A percentile compares a stretch with the other conserved stretches of the same genome.
phyloP scores from a whole-genome alignment of 2,329 filamentous ascomycete genomes.

The Scedosporium boydii region DNA sequence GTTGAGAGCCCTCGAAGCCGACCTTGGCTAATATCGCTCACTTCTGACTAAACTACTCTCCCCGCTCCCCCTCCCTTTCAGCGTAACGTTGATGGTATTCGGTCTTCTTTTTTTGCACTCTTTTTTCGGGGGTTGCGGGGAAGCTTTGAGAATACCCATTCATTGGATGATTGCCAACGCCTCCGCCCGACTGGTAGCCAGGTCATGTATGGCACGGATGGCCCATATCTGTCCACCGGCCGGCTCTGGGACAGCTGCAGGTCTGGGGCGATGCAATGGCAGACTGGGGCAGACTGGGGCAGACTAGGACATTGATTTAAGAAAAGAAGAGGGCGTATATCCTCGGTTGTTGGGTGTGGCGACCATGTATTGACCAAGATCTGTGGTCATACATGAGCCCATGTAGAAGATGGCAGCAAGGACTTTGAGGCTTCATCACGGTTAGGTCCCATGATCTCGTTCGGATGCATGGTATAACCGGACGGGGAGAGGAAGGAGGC shows the following conservation, averaged over 20 bases:
- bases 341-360: background rate
- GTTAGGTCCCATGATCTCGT: background rate
- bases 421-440: too few species aligned
- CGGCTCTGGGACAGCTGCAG: background rate
- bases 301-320: background rate
- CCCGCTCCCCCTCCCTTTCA: background rate
- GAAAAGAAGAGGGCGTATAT: background rate
- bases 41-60: background rate
- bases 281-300: background rate
- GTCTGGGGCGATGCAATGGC: background rate
- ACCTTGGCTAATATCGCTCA: background rate
- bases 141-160: background rate
- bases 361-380: too few species aligned
- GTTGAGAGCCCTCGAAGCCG: background rate
- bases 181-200: background rate
- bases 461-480: background rate
- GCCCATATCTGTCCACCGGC: background rate
- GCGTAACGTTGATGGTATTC: background rate
- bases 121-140: background rate
- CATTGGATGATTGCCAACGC: background rate
- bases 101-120: background rate
- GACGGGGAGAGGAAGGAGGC: background rate
- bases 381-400: too few species aligned
- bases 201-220: background rate
- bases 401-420: too few species aligned